phyloP scores from a whole-genome alignment of 2,329 filamentous ascomycete genomes.

The Nothophaeocryptopus gaeumannii region DNA sequence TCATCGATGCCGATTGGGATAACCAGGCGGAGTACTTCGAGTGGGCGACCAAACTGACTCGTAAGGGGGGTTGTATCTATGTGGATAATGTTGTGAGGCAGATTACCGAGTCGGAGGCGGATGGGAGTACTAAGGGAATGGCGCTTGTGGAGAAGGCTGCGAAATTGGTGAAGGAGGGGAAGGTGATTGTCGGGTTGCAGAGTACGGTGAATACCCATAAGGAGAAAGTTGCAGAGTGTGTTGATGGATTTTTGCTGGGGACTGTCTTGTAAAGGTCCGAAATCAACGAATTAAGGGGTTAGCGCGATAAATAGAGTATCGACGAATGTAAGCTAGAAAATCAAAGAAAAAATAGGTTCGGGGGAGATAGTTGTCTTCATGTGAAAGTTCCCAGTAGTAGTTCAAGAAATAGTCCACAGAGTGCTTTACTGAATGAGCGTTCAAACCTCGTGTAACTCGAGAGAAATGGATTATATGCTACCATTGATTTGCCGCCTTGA shows the following conservation, averaged over 20 bases:
- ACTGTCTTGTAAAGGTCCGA: not conserved
- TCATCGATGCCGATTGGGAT: conserved; percentile 28
- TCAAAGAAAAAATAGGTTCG: no score
- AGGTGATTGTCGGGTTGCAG: not conserved
- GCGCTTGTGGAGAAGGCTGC: not conserved
- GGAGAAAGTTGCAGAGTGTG: not conserved
- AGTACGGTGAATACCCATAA: not conserved
- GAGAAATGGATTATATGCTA: no score
- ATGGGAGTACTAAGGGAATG: no score
- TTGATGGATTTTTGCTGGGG: not conserved
- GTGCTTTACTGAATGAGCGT: no score
- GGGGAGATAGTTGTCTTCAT: no score
- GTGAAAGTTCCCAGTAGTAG: no score
- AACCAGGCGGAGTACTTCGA: conserved; percentile 25
- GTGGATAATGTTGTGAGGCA: conserved; percentile 25
- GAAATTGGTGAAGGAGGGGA: not conserved
- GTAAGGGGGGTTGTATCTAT: conserved; percentile 35
- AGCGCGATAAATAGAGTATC: no score
- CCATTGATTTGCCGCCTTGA: no score
- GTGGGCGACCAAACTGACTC: conserved; percentile 16
- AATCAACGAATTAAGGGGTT: not conserved
- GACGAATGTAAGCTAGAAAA: no score
- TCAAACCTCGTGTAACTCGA: no score
- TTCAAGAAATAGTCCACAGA: no score
- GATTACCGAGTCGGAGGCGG: no score